These are phyloP conservation scores for Trametes punicea DNA, from an alignment of 768 basidiomycete genomes.

Conservation along the genomic window DNA sequence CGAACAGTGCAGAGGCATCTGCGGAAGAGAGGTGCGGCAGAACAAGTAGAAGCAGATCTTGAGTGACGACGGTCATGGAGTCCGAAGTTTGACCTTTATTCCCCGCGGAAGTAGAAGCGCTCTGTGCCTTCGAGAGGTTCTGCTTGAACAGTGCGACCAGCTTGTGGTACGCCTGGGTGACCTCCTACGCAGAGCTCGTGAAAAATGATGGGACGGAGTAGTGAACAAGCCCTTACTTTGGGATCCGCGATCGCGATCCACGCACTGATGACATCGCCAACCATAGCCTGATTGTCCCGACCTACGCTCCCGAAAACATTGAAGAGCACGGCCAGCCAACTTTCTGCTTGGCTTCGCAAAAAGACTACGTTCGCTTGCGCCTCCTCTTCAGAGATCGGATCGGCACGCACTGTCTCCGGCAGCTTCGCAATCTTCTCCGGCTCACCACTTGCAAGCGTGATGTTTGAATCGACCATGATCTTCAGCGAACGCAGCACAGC, in stretches of 20 bases:
- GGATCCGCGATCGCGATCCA: conserved; percentile 83
- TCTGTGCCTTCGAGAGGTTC: conserved; percentile 46
- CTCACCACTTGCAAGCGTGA: conserved; percentile 44
- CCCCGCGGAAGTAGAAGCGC: conserved; percentile 24
- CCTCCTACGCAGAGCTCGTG: conserved; percentile 44
- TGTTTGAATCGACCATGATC: conserved; percentile 77
- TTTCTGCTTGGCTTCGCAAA: conserved; percentile 76
- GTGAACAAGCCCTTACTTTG: conserved; percentile 40
- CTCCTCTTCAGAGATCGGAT: conserved; percentile 49
- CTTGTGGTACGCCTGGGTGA: conserved; percentile 77
- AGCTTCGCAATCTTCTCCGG: conserved; percentile 27
- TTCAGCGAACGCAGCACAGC: conserved; percentile 81
- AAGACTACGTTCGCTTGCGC: conserved; percentile 67
- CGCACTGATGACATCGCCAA: conserved; percentile 84
- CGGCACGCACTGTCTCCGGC: conserved; percentile 28
- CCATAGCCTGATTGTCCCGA: conserved; percentile 67
- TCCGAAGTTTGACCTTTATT: conserved; percentile 37
- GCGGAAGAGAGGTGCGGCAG: conserved; percentile 65
- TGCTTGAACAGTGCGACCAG: conserved; percentile 68
- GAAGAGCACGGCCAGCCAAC: conserved; percentile 93
- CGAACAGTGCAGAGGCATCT: conserved; percentile 64
- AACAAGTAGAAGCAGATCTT: conserved; percentile 84
- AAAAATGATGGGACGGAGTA: not conserved
- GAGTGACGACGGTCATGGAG: conserved; percentile 58
- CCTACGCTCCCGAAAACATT: conserved; percentile 90